Evolutionary conservation across 352 stramenopile species (phyloP), one percentile per base, ranked within the genome.

Genomic region (Plasmopara viticola): DNA sequence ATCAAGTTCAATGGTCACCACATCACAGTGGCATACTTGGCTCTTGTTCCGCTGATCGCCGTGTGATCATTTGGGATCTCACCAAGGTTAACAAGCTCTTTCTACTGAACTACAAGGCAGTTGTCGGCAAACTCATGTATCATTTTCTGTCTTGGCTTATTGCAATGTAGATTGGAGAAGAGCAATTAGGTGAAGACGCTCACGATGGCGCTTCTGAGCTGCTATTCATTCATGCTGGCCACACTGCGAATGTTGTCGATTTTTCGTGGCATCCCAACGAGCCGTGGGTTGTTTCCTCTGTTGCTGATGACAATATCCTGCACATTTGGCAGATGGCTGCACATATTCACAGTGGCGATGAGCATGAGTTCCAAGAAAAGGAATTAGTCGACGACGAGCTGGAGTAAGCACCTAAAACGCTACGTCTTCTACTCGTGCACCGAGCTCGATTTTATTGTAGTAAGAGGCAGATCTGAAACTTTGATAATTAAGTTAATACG

Each of bases 241-340:
- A 99, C 78, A 99, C 97, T 5, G 74, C 77, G 46, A 98, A 98
- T 65, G 93, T 99, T 38, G 96, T 85, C 51, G 96, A 99, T 71
- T 97, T 99, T 54, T 91, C 74, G 43, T 98, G 94, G 93, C 98
- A 98, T 74, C 58, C 70, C 20, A 95, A 97, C 57, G 84, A 98
- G 54, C 82, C 92, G 37, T 99, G 96, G 95, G 85, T 96, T 40
- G 71, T 99, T 18, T 90, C 96, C 4, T 97, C 84, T 41, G 96
- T 99, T 12, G 93, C 94, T 14, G 96, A 99, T 64, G 97, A 99
- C 74, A 99, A 99, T 70, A 88, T 99, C 29, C 70, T 99, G 18
- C 97, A 99, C 67, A 88, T 99, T 51, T 99, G 96, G 95, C 82
- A 97, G 64, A 97, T 98, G 79, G 89, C 93, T n/a, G 95, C 98